Conservation (phyloP, 192 early-diverging fungal species). For the Chytriomyces sp. region DNA sequence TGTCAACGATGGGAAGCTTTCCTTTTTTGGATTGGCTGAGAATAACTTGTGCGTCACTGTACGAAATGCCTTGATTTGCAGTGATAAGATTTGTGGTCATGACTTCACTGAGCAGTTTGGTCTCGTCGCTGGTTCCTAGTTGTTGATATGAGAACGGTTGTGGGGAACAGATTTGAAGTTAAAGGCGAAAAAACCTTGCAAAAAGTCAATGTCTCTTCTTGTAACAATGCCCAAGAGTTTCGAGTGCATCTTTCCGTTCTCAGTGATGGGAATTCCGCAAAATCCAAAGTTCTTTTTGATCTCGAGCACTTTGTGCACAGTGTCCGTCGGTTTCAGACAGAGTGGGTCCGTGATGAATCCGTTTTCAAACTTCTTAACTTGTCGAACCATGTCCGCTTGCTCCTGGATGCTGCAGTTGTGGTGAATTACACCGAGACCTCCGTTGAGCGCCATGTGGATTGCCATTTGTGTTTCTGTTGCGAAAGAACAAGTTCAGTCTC, state of each 20-base stretch:
- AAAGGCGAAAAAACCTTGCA: too few relatives aligned
- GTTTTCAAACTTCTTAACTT: constrained; percentile 95
- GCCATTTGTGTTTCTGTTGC: constrained; percentile 91
- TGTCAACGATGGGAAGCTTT: constrained; percentile 95
- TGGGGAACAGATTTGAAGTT: too few relatives aligned
- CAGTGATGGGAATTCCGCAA: constrained; percentile 96
- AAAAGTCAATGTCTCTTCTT: constrained; percentile 94
- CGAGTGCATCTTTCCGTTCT: constrained; percentile 83
- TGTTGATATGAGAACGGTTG: constrained; percentile 6
- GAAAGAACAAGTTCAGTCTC: not conserved
- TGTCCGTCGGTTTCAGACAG: constrained; percentile 80
- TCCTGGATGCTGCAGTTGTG: constrained; percentile 95
- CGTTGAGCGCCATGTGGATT: constrained; percentile 92
- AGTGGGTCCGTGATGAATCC: constrained; percentile 97
- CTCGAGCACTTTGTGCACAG: constrained; percentile 80
- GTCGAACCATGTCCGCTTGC: constrained; percentile 97
- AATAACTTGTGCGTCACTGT: constrained; percentile 87
- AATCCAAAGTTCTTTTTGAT: constrained; percentile 91
- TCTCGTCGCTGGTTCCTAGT: constrained; percentile 55
- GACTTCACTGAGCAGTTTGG: constrained; percentile 69
- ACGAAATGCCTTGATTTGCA: constrained; percentile 85
- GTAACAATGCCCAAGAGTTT: constrained; percentile 96
- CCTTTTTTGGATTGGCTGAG: constrained; percentile 91
- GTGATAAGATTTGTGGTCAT: constrained; percentile 94
- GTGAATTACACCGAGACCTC: constrained; percentile 98